Conservation (phyloP, 495 filamentous ascomycete species). For the Penicillium chermesinum region DNA sequence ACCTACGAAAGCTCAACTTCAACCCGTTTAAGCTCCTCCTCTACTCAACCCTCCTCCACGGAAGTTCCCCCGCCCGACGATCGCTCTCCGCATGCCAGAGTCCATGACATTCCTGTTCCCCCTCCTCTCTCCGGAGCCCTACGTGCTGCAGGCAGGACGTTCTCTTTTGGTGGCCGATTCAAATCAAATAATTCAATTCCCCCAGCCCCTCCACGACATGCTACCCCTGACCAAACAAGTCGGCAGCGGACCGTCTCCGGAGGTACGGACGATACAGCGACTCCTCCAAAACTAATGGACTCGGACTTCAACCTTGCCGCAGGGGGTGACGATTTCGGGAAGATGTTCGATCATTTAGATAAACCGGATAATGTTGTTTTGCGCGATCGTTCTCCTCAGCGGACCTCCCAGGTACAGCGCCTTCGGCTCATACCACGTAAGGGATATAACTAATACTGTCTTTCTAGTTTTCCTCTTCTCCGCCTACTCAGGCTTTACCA, state of each 20-base stretch:
- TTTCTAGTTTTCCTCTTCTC: slow-evolving; percentile 22
- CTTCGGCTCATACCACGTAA: background rate
- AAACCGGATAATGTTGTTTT: slow-evolving; percentile 47
- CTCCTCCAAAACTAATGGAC: slow-evolving; percentile 62
- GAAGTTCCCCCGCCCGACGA: slow-evolving; percentile 56
- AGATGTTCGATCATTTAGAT: slow-evolving; percentile 58
- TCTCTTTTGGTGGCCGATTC: slow-evolving; percentile 58
- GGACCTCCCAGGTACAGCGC: slow-evolving; percentile 18
- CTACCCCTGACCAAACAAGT: slow-evolving; percentile 33
- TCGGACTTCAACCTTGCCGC: slow-evolving; percentile 47
- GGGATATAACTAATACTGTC: slow-evolving; percentile 11
- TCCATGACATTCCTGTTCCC: slow-evolving; percentile 54
- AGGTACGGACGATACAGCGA: slow-evolving; percentile 59
- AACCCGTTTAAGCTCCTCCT: slow-evolving; percentile 64
- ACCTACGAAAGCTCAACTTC: slow-evolving; percentile 59
- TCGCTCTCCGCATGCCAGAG: slow-evolving; percentile 46
- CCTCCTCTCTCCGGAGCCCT: slow-evolving; percentile 45
- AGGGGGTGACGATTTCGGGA: slow-evolving; percentile 58
- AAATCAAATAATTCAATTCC: slow-evolving; percentile 22
- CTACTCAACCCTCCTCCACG: slow-evolving; percentile 67
- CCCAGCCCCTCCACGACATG: slow-evolving; percentile 39
- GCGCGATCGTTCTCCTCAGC: slow-evolving; percentile 22
- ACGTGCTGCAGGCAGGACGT: slow-evolving; percentile 64
- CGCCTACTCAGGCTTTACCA: slow-evolving; percentile 12
- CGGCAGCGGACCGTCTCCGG: slow-evolving; percentile 49